A percentile compares a stretch with the other conserved stretches of the same genome.
phyloP scores from a whole-genome alignment of 805 yeast genomes.

The Monosporozyma servazzii region DNA sequence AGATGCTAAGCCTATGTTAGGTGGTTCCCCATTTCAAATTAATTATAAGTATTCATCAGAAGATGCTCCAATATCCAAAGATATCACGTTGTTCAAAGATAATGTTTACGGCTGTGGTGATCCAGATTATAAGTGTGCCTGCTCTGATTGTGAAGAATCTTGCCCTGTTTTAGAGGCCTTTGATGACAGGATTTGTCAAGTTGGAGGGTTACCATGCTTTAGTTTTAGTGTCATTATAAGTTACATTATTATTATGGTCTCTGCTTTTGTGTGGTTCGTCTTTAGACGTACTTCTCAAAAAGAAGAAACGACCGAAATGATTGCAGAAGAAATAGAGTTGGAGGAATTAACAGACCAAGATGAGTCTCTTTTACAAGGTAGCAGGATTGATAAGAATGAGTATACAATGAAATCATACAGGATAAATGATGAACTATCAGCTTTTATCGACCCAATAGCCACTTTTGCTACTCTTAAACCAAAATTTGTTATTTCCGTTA shows the following conservation, averaged over 20 bases:
- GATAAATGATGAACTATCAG: background rate
- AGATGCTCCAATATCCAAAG: constrained; percentile 16
- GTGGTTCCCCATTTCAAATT: constrained; percentile 94
- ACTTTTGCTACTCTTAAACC: constrained; percentile 55
- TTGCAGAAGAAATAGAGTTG: background rate
- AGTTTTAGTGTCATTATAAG: constrained; percentile 51
- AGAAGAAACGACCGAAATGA: background rate
- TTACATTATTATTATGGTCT: constrained; percentile 33
- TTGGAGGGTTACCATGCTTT: constrained; percentile 63
- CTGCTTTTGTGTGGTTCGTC: constrained; percentile 6
- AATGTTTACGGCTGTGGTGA: constrained; percentile 47
- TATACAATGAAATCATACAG: background rate
- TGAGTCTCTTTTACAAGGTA: constrained; percentile 14
- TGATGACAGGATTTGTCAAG: constrained; percentile 37
- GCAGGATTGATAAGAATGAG: constrained; percentile 3
- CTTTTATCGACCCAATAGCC: background rate
- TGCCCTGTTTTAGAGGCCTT: constrained; percentile 63
- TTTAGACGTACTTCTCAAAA: constrained; percentile 4
- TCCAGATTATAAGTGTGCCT: constrained; percentile 62
- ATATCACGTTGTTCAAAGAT: constrained; percentile 12
- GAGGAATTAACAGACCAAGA: constrained; percentile 8
- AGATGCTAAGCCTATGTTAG: constrained; percentile 85
- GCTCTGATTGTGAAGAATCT: constrained; percentile 76
- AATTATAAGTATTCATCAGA: constrained; percentile 48
- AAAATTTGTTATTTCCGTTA: constrained; percentile 36